These are phyloP conservation scores for Dendrobium huoshanense DNA, from an alignment of 106 monocot species.

Conservation along the genomic window DNA sequence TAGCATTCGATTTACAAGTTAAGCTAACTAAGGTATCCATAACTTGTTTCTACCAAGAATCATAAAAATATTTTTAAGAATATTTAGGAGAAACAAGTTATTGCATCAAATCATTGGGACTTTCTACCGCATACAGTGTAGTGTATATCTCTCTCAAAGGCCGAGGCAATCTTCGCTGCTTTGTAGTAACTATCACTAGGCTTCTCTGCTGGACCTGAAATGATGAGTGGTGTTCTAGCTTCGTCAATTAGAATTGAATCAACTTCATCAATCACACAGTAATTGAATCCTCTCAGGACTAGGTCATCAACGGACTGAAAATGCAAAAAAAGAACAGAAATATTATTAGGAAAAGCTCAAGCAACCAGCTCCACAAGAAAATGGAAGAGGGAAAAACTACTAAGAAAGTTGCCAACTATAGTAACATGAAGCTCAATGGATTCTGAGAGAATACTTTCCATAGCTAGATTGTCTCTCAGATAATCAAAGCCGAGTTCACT, in stretches of 20 bases:
- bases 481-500: conserved; percentile 97
- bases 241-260: conserved; percentile 99
- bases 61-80: neutral
- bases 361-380: conserved; percentile 3
- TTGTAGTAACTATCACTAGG: conserved; percentile 96
- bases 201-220: conserved; percentile 91
- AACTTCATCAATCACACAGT: conserved; percentile 96
- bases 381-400: conserved; percentile 3
- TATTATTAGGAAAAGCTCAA: conserved; percentile 1
- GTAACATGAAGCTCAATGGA: conserved; percentile 5
- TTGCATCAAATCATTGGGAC: neutral
- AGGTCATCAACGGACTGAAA: conserved; percentile 82
- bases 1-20: neutral
- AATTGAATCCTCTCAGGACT: conserved; percentile 80
- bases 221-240: conserved; percentile 97
- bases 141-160: conserved; percentile 93
- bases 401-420: neutral
- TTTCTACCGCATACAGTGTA: conserved; percentile 60
- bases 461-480: conserved; percentile 95
- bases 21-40: neutral
- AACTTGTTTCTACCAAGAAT: neutral
- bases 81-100: neutral
- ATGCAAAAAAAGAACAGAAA: conserved; percentile 11
- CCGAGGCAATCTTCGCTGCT: conserved; percentile 86
- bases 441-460: conserved; percentile 42